phyloP scores from a whole-genome alignment of 2,329 filamentous ascomycete species.

The Diaporthe citriasiana region DNA sequence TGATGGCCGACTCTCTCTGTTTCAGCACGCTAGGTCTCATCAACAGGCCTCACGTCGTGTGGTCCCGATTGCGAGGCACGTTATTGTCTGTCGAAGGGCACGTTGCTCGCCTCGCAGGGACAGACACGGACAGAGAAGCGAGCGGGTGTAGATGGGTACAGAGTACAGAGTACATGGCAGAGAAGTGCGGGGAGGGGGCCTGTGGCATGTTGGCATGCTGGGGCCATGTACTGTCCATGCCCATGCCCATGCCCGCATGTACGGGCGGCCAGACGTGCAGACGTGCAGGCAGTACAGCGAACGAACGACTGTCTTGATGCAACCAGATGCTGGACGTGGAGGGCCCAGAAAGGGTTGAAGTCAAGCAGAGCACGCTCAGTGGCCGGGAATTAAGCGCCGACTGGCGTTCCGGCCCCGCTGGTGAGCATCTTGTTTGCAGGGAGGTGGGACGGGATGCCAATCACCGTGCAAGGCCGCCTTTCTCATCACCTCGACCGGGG shows the following conservation, averaged over 20 bases:
- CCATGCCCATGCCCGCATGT: conserved; percentile 7
- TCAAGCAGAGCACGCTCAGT: conserved; percentile 18
- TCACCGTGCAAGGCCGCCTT: conserved; percentile 21
- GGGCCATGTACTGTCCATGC: conserved; percentile 27
- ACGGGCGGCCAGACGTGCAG: conserved; percentile 11
- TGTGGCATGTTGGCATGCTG: conserved; percentile 32
- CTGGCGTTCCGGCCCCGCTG: conserved; percentile 34
- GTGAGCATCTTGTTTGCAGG: conserved; percentile 34
- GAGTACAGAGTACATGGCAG: conserved; percentile 13
- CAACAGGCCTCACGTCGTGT: conserved; percentile 20
- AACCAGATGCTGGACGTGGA: conserved; percentile 20
- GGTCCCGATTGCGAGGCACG: neutral
- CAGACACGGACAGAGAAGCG: neutral
- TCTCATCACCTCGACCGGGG: conserved; percentile 32
- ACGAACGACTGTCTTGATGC: conserved; percentile 31
- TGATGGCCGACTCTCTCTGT: neutral
- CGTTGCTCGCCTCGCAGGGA: conserved; percentile 6
- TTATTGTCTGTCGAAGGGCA: neutral
- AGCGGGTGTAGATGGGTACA: neutral
- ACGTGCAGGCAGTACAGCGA: conserved; percentile 17
- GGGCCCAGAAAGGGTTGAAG: conserved; percentile 34
- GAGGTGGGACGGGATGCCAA: conserved; percentile 25
- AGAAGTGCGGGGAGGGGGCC: conserved; percentile 25
- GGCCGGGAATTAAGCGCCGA: conserved; percentile 35
- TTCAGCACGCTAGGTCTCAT: conserved; percentile 25